Evolutionary conservation across 805 yeast genomes (phyloP), one percentile per base, ranked within the genome.

Genomic region (Candida ficus): DNA sequence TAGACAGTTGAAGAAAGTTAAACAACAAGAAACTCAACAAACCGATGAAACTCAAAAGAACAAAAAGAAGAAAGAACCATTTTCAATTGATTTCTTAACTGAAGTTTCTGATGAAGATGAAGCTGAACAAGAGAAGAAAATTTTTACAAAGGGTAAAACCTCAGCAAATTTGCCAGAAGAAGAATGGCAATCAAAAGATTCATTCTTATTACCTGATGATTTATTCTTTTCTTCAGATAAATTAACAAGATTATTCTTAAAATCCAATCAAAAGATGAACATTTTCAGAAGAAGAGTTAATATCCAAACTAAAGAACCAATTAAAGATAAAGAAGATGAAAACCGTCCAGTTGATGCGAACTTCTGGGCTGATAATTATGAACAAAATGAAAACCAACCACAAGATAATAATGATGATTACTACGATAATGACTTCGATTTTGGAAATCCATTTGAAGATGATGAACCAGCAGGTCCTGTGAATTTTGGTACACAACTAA

Each of bases 331-430:
- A 12, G 48, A 41, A 17, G 49, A 47, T 7, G 35, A 33, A 3
- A 57, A 58, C 10, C 66, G 67, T 22, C 68, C 66, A 49, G 65
- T 83, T 0, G 89, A 85, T 53, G 86, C 81, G 45, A 70, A 75
- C 26, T 83, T 71, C 52, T 87, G 90, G 83, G 91, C 93, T 2
- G 69, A 67, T 25, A 78, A 73, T 51, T 83, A 80, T 57, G 65
- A 70, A 38, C 62, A 58, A 13, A 58, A 28, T 64, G 64, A 53
- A 31, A 42, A 38, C 12, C 44, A 42, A 33, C 64, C 60, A 35
- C 66, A 58, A 7, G 32, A 33, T 26, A 36, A 30, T 21, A 43
- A 16, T 14, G 52, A 46, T 32, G 38, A 19, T 42, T 31, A 14
- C n/a, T 35, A 26, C 16, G 47, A 41, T 27, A 28, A 19, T 41